A percentile compares a stretch with the other conserved stretches of the same genome.
Evolutionary conservation across 1,139 yeast species (phyloP).

Genomic region (Sugiyamaella novakii): DNA sequence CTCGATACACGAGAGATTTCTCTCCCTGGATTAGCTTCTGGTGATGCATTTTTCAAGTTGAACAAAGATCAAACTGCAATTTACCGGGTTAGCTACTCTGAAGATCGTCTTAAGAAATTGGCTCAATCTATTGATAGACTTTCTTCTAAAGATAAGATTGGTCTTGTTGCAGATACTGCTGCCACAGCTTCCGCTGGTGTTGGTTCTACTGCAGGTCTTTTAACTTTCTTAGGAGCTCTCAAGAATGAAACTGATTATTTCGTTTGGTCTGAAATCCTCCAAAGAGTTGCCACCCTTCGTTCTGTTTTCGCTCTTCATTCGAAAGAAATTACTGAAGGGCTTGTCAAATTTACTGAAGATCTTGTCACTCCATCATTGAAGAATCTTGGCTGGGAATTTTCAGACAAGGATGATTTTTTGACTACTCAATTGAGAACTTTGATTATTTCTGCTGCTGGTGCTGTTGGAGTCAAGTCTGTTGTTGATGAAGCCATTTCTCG

Average conservation of each 20-base stretch:
- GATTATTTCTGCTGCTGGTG: constrained; percentile 56
- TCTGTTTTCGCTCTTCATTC: constrained; percentile 54
- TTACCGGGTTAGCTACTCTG: constrained; percentile 66
- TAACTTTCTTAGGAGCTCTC: constrained; percentile 48
- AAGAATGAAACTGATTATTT: constrained; percentile 55
- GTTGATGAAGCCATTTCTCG: constrained; percentile 50
- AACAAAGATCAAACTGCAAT: constrained; percentile 66
- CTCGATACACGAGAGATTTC: constrained; percentile 32
- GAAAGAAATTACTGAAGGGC: constrained; percentile 40
- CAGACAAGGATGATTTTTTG: constrained; percentile 49
- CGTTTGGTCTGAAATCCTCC: constrained; percentile 66
- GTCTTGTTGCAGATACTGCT: constrained; percentile 63
- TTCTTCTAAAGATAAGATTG: constrained; percentile 63
- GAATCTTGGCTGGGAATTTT: constrained; percentile 44
- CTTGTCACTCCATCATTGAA: constrained; percentile 51
- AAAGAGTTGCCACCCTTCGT: constrained; percentile 48
- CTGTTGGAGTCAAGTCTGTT: constrained; percentile 52
- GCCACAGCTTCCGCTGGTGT: constrained; percentile 65
- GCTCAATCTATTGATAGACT: constrained; percentile 49
- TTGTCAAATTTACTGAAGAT: constrained; percentile 48
- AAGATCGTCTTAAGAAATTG: constrained; percentile 46
- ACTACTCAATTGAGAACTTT: constrained; percentile 55
- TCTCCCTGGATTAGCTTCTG: constrained; percentile 34
- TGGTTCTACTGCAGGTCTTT: constrained; percentile 54
- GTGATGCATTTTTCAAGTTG: constrained; percentile 50